A percentile compares a stretch with the other conserved stretches of the same genome.
Conservation (phyloP, 805 yeast genomes). For the Barnettozyma siamensis region DNA sequence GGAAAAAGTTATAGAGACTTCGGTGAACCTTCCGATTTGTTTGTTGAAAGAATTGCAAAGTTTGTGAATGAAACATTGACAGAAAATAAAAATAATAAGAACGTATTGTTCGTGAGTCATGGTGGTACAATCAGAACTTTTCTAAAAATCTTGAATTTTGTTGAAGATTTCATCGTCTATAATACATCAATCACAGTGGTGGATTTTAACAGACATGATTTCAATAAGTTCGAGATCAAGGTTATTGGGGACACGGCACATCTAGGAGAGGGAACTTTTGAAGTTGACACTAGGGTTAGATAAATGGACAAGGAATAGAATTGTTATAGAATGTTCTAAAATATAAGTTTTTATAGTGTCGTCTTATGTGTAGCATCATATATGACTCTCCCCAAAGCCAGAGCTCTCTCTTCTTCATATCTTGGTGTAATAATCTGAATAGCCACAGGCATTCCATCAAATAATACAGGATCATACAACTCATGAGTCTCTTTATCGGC, state of each 20-base stretch:
- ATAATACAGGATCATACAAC: conserved; percentile 41
- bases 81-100: conserved; percentile 31
- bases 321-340: too few relatives aligned
- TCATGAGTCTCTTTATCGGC: conserved; percentile 29
- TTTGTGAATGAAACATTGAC: conserved; percentile 42
- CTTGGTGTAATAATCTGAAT: conserved; percentile 50
- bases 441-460: conserved; percentile 48
- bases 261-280: conserved; percentile 48
- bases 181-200: conserved; percentile 71
- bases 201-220: conserved; percentile 41
- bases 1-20: conserved; percentile 52
- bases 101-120: conserved; percentile 64
- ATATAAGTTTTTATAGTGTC: neutral
- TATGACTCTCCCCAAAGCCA: conserved; percentile 10
- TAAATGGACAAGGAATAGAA: conserved; percentile 3
- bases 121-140: conserved; percentile 75
- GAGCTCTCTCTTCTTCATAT: conserved; percentile 46
- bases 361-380: neutral
- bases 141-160: conserved; percentile 42
- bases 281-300: conserved; percentile 42
- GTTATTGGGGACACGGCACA: conserved; percentile 65
- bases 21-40: conserved; percentile 52
- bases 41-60: conserved; percentile 42
- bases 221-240: conserved; percentile 38
- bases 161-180: conserved; percentile 51